These are phyloP conservation scores for Candida sanyaensis DNA, from an alignment of 1,139 yeast genomes.

Conservation along the genomic window DNA sequence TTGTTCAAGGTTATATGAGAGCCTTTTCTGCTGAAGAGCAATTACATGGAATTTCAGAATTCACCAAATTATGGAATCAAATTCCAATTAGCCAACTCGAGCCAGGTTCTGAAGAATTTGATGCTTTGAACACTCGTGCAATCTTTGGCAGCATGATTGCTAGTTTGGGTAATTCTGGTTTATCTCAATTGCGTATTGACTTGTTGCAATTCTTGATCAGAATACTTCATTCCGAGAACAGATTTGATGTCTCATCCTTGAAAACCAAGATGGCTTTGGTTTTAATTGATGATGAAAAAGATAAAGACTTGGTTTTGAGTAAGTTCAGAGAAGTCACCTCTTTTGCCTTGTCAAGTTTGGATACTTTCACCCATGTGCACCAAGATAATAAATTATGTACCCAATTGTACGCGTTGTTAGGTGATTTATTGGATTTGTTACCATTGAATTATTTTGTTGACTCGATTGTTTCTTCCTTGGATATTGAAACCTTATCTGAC, in stretches of 20 bases:
- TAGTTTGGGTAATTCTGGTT: conserved; percentile 51
- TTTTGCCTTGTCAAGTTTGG: conserved; percentile 39
- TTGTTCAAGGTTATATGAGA: conserved; percentile 67
- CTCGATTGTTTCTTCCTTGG: conserved; percentile 60
- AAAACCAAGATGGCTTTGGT: conserved; percentile 61
- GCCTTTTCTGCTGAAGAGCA: conserved; percentile 71
- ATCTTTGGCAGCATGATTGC: conserved; percentile 65
- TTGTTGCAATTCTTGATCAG: conserved; percentile 46
- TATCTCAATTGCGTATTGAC: conserved; percentile 50
- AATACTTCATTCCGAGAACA: conserved; percentile 12
- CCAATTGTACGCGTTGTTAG: conserved; percentile 50
- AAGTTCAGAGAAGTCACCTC: conserved; percentile 47
- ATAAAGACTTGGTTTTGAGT: conserved; percentile 31
- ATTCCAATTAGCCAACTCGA: conserved; percentile 47
- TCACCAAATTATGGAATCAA: conserved; percentile 53
- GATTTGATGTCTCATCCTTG: conserved; percentile 43
- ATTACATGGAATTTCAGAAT: conserved; percentile 57
- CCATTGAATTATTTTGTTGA: conserved; percentile 75
- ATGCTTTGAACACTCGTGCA: conserved; percentile 51
- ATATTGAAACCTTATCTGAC: conserved; percentile 43
- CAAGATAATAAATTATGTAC: conserved; percentile 21
- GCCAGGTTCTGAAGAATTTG: conserved; percentile 37
- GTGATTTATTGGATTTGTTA: conserved; percentile 63
- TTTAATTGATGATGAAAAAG: conserved; percentile 44
- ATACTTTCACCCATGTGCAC: conserved; percentile 24